Percentiles rank a stretch among this genome's conserved stretches.
Conservation (phyloP, 495 filamentous ascomycete species). For the Hypoxylon intermedium region DNA sequence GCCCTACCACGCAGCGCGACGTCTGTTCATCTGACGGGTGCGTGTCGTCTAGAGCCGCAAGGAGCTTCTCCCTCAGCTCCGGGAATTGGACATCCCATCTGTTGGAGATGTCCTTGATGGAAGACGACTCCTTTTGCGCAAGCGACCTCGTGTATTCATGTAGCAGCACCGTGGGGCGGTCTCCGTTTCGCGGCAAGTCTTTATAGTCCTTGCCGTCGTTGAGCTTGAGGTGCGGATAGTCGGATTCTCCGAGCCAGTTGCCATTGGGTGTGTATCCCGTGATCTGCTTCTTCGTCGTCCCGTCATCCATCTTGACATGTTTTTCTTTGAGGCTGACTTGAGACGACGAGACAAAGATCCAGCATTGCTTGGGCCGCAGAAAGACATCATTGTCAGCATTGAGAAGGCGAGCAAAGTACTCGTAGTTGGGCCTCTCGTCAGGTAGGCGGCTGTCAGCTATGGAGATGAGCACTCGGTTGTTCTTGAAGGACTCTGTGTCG, state of each 20-base stretch:
- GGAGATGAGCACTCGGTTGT: slow-evolving; percentile 59
- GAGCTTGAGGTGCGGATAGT: slow-evolving; percentile 57
- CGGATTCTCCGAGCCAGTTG: slow-evolving; percentile 45
- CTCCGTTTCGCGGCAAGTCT: slow-evolving; percentile 40
- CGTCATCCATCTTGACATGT: slow-evolving; percentile 37
- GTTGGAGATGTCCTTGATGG: slow-evolving; percentile 48
- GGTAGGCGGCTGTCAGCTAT: slow-evolving; percentile 56
- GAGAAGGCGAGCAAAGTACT: slow-evolving; percentile 55
- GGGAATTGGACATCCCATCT: slow-evolving; percentile 54
- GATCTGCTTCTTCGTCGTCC: slow-evolving; percentile 42
- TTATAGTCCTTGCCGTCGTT: slow-evolving; percentile 51
- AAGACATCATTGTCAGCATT: slow-evolving; percentile 50
- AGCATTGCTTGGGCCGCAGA: slow-evolving; percentile 51
- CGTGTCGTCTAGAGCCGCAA: slow-evolving; percentile 43
- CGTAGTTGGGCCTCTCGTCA: slow-evolving; percentile 58
- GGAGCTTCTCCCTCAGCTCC: slow-evolving; percentile 51
- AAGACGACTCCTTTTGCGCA: slow-evolving; percentile 51
- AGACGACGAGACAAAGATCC: slow-evolving; percentile 55
- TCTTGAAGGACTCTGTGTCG: slow-evolving; percentile 59
- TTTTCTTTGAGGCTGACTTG: slow-evolving; percentile 49
- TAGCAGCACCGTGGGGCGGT: slow-evolving; percentile 44
- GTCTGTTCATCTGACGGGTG: slow-evolving; percentile 43
- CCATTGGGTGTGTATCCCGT: slow-evolving; percentile 43
- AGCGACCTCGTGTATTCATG: slow-evolving; percentile 57
- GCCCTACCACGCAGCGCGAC: slow-evolving; percentile 42